Evolutionary conservation across 73 alveolate genomes (phyloP), one percentile per base, ranked within the genome.

Genomic region (Urostyla sp.): DNA sequence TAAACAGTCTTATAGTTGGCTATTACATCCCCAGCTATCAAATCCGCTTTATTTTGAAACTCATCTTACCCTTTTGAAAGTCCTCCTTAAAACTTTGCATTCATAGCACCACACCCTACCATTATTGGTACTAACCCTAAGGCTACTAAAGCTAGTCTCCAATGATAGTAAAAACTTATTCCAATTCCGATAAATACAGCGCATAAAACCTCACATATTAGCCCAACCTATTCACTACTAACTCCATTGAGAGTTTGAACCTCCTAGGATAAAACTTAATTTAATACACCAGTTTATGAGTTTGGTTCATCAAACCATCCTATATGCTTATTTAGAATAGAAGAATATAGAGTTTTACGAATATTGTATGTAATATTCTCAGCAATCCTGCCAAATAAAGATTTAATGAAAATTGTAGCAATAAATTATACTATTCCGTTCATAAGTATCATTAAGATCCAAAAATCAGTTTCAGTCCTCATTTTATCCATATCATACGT

Each of bases 1-100:
- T 87, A 91, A 48, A 93, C 91, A 10, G 99, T 95, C 84, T 95
- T 89, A 36, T 89, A 77, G 67, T 94, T 94, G 23, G 89, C 57
- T 0, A 94, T 96, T 3, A 92, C 80, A 55, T 94, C 99, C 55
- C 95, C 84, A 30, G 92, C 96, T 0, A 88, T 38, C 23, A 84
- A 79, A 75, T 92, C 84, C 1, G 98, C 97, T 37, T 84, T 94
- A 60, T 93, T 87, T 54, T 94, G 89, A 13, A 95, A 95, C 54
- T 76, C 85, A 49, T 85, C 97, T 55, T 67, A 80, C 21, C 43
- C 36, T 38, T 59, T 86, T n/a, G 90, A 43, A 30, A 72, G 60
- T 23, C 98, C 95, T 48, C 69, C 67, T 43, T 85, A 59, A 27
- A 80, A 66, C 66, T 87, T 86, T 11, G 90, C 89, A 52, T 89